Evolutionary conservation across 208 protist genomes (phyloP), one percentile per base, ranked within the genome.

Genomic region (Leishmania gerbilli): DNA sequence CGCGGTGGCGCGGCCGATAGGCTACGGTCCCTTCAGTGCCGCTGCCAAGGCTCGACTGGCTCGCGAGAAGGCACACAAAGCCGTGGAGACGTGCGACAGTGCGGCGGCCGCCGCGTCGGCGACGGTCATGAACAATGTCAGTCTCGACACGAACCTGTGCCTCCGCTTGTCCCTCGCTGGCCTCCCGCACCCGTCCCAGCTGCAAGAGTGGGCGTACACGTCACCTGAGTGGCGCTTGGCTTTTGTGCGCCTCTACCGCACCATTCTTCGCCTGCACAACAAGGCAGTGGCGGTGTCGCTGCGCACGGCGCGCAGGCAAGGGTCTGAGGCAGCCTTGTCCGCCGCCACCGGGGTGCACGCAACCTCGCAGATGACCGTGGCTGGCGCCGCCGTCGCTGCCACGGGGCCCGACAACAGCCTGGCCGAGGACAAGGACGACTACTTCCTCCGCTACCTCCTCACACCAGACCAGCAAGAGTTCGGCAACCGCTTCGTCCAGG

Each of bases 401-500:
- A 37, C 56, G 4, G 67, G 31, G 17, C 4, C 45, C 68, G 42
- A 53, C 68, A 11, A 49, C 37, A 49, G 34, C 45, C n/a, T 76
- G 40, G 60, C 60, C 24, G 62, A 37, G 7, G 74, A 80, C 34
- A 27, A 24, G 71, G 86, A 90, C 2, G 86, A 93, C 62, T 89
- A 83, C 53, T 69, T 95, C 11, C 76, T 92, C 21, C 82, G 84
- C 24, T 93, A 90, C 67, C 84, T 93, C 27, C 88, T 98, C 27
- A 91, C 85, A 1, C 83, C 88, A 9, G 84, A 92, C 19, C 95
- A 98, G 78, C 92, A 91, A 19, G 87, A 91, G 71, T 95, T 98
- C 74, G 95, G 95, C 42, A 95, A 98, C 78, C 85, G 87, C 69
- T 98, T 98, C 74, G 93, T 98, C 60, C 82, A 90, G 64, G 82